Evolutionary conservation across 192 early-diverging fungal genomes (phyloP), one percentile per base, ranked within the genome.

Genomic region (Endogone sp.): DNA sequence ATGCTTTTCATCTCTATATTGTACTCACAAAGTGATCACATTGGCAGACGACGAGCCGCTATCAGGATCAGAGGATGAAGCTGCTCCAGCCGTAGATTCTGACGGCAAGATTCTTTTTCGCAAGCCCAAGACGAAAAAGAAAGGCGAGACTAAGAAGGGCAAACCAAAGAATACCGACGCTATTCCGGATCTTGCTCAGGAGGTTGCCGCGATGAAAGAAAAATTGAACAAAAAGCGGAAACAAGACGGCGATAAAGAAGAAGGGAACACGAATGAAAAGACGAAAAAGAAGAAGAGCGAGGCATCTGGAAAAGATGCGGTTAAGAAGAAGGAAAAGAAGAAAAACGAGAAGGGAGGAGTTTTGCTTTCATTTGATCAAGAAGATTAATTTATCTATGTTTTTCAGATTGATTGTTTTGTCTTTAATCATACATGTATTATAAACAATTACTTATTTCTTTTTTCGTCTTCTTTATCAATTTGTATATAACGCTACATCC

Each of bases 71-170:
- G 66, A 68, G 2, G 71, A 73, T 2, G 75, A 76, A 44, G 70
- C 70, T n/a, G 66, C 63, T 2, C 68, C 70, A 3, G 65, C 71
- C 23, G 57, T 73, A 3, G 71, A 77, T 64, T 62, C 68, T 20
- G 65, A 77, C 65, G 76, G 76, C 4, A 77, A 77, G 62, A 73
- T 77, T 26, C 68, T 73, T 21, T 77, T 73, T 56, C 16, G 72
- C 27, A 62, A 49, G 61, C 76, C 76, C 27, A 77, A 73, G 56
- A 11, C 37, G 37, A 49, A 49, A 49, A 49, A 49, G 16, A 49
- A 49, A 16, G 37, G 37, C 37, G 37, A 49, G 37, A 16, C 16
- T 49, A 49, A 49, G 37, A 49, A 49, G 6, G 1, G 37, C 37
- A 49, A 49, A 49, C 9, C 37, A 49, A 49, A 49, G 16, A 16